These are phyloP conservation scores for Apiotrichum laibachii DNA, from an alignment of 1,284 basidiomycete genomes.

Conservation along the genomic window DNA sequence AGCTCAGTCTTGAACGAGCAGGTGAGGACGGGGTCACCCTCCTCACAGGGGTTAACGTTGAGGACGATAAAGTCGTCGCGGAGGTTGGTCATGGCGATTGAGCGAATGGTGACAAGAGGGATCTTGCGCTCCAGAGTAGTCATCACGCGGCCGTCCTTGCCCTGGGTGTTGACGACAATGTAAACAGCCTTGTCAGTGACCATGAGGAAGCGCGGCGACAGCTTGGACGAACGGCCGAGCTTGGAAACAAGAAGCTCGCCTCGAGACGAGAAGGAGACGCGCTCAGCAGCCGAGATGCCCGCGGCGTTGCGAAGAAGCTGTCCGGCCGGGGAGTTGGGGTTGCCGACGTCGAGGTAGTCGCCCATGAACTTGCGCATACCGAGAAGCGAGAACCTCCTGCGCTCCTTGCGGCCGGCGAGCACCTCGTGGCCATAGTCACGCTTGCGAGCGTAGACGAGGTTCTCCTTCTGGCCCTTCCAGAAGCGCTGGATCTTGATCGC, in stretches of 20 bases:
- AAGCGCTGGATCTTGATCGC: slow-evolving; percentile 93
- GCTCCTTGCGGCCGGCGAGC: slow-evolving; percentile 87
- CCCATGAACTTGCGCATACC: slow-evolving; percentile 95
- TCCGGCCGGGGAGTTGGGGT: slow-evolving; percentile 71
- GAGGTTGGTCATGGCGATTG: slow-evolving; percentile 79
- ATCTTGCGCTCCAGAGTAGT: slow-evolving; percentile 83
- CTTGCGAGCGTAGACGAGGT: slow-evolving; percentile 79
- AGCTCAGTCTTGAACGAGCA: slow-evolving; percentile 97
- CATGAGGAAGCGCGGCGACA: slow-evolving; percentile 84
- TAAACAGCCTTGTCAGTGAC: slow-evolving; percentile 86
- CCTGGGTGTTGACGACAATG: slow-evolving; percentile 65
- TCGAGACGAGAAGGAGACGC: slow-evolving; percentile 82
- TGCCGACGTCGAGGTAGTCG: slow-evolving; percentile 88
- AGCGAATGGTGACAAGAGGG: slow-evolving; percentile 79
- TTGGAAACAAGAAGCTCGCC: slow-evolving; percentile 85
- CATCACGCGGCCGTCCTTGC: slow-evolving; percentile 64
- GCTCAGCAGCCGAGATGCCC: slow-evolving; percentile 68
- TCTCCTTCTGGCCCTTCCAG: slow-evolving; percentile 98
- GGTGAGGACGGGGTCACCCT: slow-evolving; percentile 91
- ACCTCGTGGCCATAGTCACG: slow-evolving; percentile 93
- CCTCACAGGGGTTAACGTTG: slow-evolving; percentile 73
- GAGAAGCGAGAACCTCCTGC: slow-evolving; percentile 86
- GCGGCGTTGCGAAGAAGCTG: slow-evolving; percentile 73
- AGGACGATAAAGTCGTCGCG: slow-evolving; percentile 92
- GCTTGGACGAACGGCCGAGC: slow-evolving; percentile 82